These are phyloP conservation scores for Cladosporium sp. DNA, from an alignment of 2,329 filamentous ascomycete genomes.

Conservation along the genomic window DNA sequence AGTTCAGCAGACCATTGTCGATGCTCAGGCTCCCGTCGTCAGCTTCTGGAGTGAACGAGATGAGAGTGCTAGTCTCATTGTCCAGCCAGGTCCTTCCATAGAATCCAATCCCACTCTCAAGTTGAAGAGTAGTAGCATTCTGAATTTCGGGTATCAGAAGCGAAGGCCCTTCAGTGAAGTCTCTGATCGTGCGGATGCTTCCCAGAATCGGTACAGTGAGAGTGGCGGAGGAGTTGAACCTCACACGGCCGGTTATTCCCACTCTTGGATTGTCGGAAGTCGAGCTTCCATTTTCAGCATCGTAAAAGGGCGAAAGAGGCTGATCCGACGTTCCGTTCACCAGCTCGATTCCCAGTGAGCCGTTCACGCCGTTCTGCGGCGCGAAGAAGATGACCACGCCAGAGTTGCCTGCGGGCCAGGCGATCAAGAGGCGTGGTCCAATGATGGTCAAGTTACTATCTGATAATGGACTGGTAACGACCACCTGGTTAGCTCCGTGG, in stretches of 20 bases:
- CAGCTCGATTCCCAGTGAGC: conserved; percentile 50
- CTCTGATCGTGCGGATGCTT: conserved; percentile 59
- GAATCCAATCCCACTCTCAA: conserved; percentile 42
- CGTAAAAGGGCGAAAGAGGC: conserved; percentile 47
- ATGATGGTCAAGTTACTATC: conserved; percentile 54
- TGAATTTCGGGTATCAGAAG: conserved; percentile 52
- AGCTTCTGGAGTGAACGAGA: conserved; percentile 44
- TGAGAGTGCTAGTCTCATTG: conserved; percentile 53
- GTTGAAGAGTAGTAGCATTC: conserved; percentile 44
- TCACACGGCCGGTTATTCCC: conserved; percentile 48
- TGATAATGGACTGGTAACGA: conserved; percentile 55
- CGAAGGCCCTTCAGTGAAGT: conserved; percentile 57
- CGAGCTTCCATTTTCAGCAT: conserved; percentile 20
- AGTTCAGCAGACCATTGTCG: conserved; percentile 41
- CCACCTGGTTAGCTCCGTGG: conserved; percentile 54
- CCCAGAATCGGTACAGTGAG: conserved; percentile 57
- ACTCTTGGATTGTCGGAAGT: conserved; percentile 40
- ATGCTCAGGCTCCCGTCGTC: conserved; percentile 36
- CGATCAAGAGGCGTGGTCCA: conserved; percentile 51
- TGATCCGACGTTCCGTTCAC: conserved; percentile 46
- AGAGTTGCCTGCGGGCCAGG: conserved; percentile 64
- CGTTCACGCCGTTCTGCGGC: conserved; percentile 51
- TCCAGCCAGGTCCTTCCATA: conserved; percentile 59
- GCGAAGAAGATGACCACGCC: conserved; percentile 56
- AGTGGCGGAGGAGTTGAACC: conserved; percentile 55